Base-by-base conservation (phyloP, 1,284 basidiomycete genomes). In the Cystobasidium sp. region DNA sequence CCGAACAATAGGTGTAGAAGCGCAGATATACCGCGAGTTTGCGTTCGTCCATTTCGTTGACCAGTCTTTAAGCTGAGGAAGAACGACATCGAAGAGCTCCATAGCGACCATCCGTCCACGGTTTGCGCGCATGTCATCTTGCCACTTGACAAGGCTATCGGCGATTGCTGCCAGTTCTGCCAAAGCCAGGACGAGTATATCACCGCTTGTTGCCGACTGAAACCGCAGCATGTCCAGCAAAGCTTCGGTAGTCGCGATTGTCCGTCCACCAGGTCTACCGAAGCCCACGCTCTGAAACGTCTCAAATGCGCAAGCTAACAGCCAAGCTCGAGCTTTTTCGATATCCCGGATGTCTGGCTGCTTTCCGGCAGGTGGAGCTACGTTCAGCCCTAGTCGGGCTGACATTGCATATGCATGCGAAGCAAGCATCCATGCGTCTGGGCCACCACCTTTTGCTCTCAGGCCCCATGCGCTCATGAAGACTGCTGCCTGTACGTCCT, bases 391-490 rank as follows among this genome's bases (percentile, higher is more conserved):
- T n/a, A 61, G 59, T 12, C 59, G 59, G 16, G 59, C 59, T 18
- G 59, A 61, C 59, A 61, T 61, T 3, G 59, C 59, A 44, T 61
- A 61, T n/a, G 59, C 59, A 61, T 61, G 59, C 10, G 59, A 61
- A 22, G 59, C 59, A 12, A 61, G n/a, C 59, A 61, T 61, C 59
- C 59, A 61, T 18, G 59, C 59, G 20, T 61, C 59, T 12, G 59
- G 59, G 16, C 59, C 59, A 44, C 39, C 59, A 6, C 59, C 59
- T n/a, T 61, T 61, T 16, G 41, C 37, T 44, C 44, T 43, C 22
- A 61, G 44, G 16, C 59, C 59, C 59, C 59, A 61, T 9, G 59
- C 59, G 44, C 59, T 61, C 59, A 61, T 61, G 41, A 61, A 22
- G 6, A 61, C 41, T 10, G 59, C 59, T 9, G 59, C 59, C 39